Conservation (phyloP, 495 filamentous ascomycete genomes). For the Aspergillus avenaceus region DNA sequence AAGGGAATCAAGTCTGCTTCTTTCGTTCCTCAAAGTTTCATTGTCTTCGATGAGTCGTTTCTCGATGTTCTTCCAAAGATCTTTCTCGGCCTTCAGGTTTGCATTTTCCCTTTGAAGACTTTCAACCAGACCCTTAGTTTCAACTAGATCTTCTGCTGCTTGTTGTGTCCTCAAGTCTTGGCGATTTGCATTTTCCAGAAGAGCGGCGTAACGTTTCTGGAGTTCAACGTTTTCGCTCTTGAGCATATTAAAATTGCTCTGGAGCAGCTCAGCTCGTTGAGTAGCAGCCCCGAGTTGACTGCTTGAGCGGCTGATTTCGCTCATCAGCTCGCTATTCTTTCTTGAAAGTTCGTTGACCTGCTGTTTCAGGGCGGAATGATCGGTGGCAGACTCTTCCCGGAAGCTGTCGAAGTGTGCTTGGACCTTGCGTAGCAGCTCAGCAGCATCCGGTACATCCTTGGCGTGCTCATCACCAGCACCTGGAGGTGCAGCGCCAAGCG, state of each 20-base stretch:
- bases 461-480: constrained; percentile 35
- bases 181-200: constrained; percentile 79
- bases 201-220: constrained; percentile 67
- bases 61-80: constrained; percentile 87
- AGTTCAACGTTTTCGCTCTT: constrained; percentile 81
- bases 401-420: constrained; percentile 89
- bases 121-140: constrained; percentile 74
- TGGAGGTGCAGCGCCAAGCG: constrained; percentile 39
- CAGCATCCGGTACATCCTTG: constrained; percentile 56
- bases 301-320: constrained; percentile 68
- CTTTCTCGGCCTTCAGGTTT: constrained; percentile 90
- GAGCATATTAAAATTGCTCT: constrained; percentile 76
- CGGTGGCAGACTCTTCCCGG: constrained; percentile 74
- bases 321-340: constrained; percentile 77
- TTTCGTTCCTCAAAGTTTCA: constrained; percentile 77
- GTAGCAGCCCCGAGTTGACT: constrained; percentile 77
- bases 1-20: constrained; percentile 70
- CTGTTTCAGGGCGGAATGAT: constrained; percentile 75
- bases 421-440: constrained; percentile 71
- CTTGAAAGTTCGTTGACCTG: constrained; percentile 77
- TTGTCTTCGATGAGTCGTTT: constrained; percentile 82
- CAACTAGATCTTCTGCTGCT: constrained; percentile 87
- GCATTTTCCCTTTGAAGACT: constrained; percentile 86
- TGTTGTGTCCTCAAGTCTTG: constrained; percentile 88
- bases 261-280: constrained; percentile 86